Evolutionary conservation across 1,284 basidiomycete species (phyloP).

Genomic region (Porogramme epimiltina): DNA sequence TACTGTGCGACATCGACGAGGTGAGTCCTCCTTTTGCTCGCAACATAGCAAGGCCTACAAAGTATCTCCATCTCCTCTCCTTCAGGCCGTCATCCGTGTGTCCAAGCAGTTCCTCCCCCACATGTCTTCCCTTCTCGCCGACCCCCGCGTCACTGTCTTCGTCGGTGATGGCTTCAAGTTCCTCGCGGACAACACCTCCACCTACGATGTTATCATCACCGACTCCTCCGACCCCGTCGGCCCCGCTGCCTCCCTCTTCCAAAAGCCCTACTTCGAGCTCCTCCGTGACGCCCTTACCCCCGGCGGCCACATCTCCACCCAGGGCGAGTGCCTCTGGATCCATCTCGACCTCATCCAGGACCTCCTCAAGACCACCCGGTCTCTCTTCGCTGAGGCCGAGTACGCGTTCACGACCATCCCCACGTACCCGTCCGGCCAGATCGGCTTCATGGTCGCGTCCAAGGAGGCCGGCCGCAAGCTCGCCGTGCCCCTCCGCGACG

Average conservation of each 20-base stretch:
- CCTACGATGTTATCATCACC: constrained; percentile 98
- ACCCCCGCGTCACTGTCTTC: constrained; percentile 86
- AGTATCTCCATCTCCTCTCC: constrained; percentile 1
- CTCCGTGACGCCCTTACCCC: constrained; percentile 88
- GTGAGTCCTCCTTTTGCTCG: constrained; percentile 37
- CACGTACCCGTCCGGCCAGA: constrained; percentile 96
- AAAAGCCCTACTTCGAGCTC: constrained; percentile 97
- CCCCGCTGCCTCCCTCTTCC: constrained; percentile 92
- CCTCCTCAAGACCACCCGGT: constrained; percentile 73
- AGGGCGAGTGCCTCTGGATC: constrained; percentile 96
- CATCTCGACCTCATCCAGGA: constrained; percentile 89
- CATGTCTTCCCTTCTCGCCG: constrained; percentile 87
- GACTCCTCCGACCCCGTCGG: constrained; percentile 99
- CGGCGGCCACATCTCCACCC: constrained; percentile 94
- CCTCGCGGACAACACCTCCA: constrained; percentile 85
- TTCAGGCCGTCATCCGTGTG: constrained; percentile 94
- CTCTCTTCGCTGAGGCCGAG: constrained; percentile 84
- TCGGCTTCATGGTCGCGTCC: constrained; percentile 93
- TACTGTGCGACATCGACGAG: constrained; percentile 98
- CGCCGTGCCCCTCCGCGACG: constrained; percentile 68
- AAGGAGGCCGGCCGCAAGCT: constrained; percentile 77
- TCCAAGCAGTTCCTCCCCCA: constrained; percentile 93
- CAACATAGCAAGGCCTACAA: background rate
- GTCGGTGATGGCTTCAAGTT: constrained; percentile 99
- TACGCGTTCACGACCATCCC: constrained; percentile 98